Percentiles rank a stretch among this genome's conserved stretches.
phyloP scores from a whole-genome alignment of 2,329 filamentous ascomycete genomes.

The Phyllosticta capitalensis region DNA sequence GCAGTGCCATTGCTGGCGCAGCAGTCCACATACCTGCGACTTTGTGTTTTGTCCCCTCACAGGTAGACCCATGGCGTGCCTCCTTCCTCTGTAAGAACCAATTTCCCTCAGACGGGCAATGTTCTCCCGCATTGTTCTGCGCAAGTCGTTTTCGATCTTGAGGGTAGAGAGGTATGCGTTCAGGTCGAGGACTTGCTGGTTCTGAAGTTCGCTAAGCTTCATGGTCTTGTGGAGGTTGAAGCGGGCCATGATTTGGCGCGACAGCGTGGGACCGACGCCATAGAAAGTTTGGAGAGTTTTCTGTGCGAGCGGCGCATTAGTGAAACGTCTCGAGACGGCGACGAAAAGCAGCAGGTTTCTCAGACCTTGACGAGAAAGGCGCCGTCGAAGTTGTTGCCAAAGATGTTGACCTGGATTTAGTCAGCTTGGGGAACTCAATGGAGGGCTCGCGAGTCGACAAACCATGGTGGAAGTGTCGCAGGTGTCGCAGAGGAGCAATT shows the following conservation, averaged over 20 bases:
- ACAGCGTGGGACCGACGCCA: constrained; percentile 63
- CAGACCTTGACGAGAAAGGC: constrained; percentile 71
- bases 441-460: background rate
- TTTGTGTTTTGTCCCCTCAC: constrained; percentile 85
- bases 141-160: constrained; percentile 87
- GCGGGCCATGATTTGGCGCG: constrained; percentile 72
- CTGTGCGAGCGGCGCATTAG: constrained; percentile 25
- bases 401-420: constrained; percentile 61
- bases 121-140: constrained; percentile 69
- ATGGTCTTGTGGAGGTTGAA: constrained; percentile 79
- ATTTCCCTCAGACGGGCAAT: constrained; percentile 82
- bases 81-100: constrained; percentile 75
- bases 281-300: constrained; percentile 79
- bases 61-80: constrained; percentile 88
- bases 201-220: constrained; percentile 63
- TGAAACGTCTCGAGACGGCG: background rate
- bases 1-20: background rate
- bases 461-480: background rate
- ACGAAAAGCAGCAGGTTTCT: constrained; percentile 3
- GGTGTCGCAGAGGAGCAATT: background rate
- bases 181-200: constrained; percentile 69
- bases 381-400: constrained; percentile 80
- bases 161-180: constrained; percentile 80
- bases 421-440: background rate
- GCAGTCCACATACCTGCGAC: constrained; percentile 47